These are phyloP conservation scores for Pichia insulana DNA, from an alignment of 805 yeast species.

Conservation along the genomic window DNA sequence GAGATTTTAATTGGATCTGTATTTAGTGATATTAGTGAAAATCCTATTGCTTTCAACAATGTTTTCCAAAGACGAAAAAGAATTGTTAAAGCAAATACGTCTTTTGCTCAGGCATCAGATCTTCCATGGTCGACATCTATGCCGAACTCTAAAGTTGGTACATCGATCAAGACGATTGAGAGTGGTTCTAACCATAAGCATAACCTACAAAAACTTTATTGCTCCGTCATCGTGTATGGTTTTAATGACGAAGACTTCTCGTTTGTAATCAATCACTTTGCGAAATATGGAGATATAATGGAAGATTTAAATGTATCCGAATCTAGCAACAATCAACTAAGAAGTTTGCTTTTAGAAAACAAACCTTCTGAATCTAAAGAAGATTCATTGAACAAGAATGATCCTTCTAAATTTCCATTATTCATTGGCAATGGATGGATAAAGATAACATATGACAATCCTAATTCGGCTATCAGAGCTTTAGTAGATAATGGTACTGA, in stretches of 20 bases:
- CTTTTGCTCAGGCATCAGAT: no score
- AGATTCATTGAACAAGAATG: neutral
- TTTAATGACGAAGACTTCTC: constrained; percentile 71
- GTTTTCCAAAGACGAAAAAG: constrained; percentile 33
- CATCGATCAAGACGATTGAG: neutral
- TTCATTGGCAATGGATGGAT: constrained; percentile 87
- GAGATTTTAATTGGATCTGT: constrained; percentile 22
- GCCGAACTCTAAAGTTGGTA: neutral
- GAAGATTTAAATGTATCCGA: constrained; percentile 9
- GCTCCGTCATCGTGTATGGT: constrained; percentile 80
- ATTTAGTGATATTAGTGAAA: constrained; percentile 29
- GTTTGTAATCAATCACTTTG: constrained; percentile 41
- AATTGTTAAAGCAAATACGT: neutral
- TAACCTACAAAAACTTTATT: constrained; percentile 28
- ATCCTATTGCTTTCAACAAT: constrained; percentile 38
- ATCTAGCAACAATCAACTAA: constrained; percentile 2
- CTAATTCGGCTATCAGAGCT: constrained; percentile 73
- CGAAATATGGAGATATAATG: constrained; percentile 11
- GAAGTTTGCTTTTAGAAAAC: constrained; percentile 1
- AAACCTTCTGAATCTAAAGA: neutral
- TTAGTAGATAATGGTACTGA: constrained; percentile 66
- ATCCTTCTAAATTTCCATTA: constrained; percentile 39
- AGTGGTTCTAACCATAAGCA: neutral
- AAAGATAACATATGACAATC: constrained; percentile 73
- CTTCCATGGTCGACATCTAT: no score